A percentile compares a stretch with the other conserved stretches of the same genome.
These are phyloP conservation scores for Camelina hispida DNA, from an alignment of 345 rosid genomes.

Conservation along the genomic window DNA sequence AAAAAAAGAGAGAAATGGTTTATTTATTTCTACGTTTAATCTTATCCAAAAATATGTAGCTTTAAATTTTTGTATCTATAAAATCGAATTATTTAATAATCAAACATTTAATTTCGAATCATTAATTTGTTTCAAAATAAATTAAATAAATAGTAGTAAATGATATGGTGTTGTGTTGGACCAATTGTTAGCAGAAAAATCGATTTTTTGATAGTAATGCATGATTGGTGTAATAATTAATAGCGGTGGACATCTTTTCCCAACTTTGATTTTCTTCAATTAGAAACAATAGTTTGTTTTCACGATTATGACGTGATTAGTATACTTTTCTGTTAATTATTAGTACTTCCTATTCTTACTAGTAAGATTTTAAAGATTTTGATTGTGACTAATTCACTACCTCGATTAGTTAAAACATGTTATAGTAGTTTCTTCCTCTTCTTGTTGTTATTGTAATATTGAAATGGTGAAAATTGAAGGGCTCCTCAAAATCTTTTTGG, in stretches of 20 bases:
- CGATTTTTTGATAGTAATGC: conserved; percentile 32
- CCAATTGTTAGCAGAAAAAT: conserved; percentile 37
- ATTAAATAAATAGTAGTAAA: too few species aligned
- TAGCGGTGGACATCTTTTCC: conserved; percentile 28
- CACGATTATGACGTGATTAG: not conserved
- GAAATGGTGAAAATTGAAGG: not conserved
- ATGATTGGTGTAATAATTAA: conserved; percentile 34
- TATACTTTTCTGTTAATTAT: conserved; percentile 2
- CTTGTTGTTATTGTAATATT: conserved; percentile 1
- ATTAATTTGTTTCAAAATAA: conserved; percentile 26
- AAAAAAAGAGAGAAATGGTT: too few species aligned
- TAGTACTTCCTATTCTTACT: too few species aligned
- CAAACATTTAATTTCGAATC: not conserved
- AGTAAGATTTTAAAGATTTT: not conserved
- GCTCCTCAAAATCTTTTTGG: conserved; percentile 6
- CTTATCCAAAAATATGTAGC: conserved; percentile 2
- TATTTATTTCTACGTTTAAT: conserved; percentile 39
- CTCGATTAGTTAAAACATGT: conserved; percentile 13
- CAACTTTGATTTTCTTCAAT: conserved; percentile 27
- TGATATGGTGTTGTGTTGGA: conserved; percentile 36
- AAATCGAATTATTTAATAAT: conserved; percentile 1
- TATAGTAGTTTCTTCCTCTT: conserved; percentile 12
- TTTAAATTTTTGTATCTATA: not conserved
- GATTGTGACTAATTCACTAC: conserved; percentile 33
- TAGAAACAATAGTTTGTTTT: not conserved